Base-by-base conservation (phyloP, 192 early-diverging fungal species). In the Coemansia sp. region DNA sequence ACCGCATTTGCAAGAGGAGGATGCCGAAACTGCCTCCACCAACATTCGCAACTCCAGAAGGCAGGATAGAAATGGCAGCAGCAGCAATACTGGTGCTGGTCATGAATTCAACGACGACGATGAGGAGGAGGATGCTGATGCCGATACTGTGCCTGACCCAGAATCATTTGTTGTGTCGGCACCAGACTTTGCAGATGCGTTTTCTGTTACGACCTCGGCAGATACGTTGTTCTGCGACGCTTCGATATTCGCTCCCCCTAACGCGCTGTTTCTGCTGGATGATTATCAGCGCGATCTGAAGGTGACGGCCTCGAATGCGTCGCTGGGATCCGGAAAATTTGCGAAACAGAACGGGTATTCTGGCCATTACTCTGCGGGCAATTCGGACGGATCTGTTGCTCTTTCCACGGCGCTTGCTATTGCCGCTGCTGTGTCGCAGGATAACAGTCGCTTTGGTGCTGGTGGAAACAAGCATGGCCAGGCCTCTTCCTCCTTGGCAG, bases 131-230 rank as follows among this genome's bases (percentile, higher is more conserved):
- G 57, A 59, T 2, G 32, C 32, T 32, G 79, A 82, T 15, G 80
- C 55, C 12, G 74, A 82, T 43, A 74, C 74, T 32, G 74, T 82
- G 18, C 74, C 80, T 18, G 80, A 82, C 62, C 80, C 80, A 5
- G 80, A 82, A 55, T 82, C 74, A 9, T 82, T 82, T 77, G 80
- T 82, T 36, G 74, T 82, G 5, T 77, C 74, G 56, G 76, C 80
- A 42, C 51, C 65, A 19, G 80, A 73, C 58, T 61, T 67, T 22
- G 74, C 80, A 16, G 80, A 82, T 58, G 69, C 80, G 11, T 74
- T 82, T 58, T 82, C 80, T 6, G 74, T 71, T 5, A 68, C 74
- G 12, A 62, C 74, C 0, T 65, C 74, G 6, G 32, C 32, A 32
- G 79, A 82, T 55, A 67, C 79, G 3, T 65, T 73, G 55, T 76